These are phyloP conservation scores for Heritiera fomes DNA, from an alignment of 345 rosid genomes.

Conservation along the genomic window DNA sequence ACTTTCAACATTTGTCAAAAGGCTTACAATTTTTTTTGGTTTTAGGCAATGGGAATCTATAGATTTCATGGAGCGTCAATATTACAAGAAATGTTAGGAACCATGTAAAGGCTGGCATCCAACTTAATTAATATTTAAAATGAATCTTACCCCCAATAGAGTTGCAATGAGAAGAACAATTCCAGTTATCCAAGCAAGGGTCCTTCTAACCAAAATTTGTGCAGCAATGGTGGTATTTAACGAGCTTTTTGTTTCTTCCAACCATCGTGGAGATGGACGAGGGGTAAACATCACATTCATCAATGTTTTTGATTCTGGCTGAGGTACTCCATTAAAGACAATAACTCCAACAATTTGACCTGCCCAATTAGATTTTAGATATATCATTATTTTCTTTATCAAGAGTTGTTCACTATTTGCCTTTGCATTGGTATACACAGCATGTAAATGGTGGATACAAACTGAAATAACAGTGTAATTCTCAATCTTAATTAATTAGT, in stretches of 20 bases:
- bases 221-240: conserved; percentile 30
- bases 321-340: conserved; percentile 48
- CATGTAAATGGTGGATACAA: neutral
- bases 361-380: conserved; percentile 32
- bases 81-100: neutral
- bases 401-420: too few species aligned
- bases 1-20: neutral
- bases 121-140: conserved; percentile 18
- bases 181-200: conserved; percentile 95
- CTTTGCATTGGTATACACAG: neutral
- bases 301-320: conserved; percentile 45
- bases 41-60: neutral
- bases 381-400: too few species aligned
- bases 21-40: neutral
- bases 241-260: conserved; percentile 57
- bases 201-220: conserved; percentile 64
- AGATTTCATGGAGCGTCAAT: neutral
- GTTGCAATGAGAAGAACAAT: conserved; percentile 83
- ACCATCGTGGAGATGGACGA: conserved; percentile 54
- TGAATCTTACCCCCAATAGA: conserved; percentile 84
- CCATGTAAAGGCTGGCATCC: neutral
- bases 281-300: conserved; percentile 50
- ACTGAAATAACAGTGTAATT: neutral
- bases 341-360: conserved; percentile 90
- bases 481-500: neutral